Percentiles rank a stretch among this genome's conserved stretches.
These are phyloP conservation scores for Sclerotinia sclerotiorum DNA, from an alignment of 2,329 filamentous ascomycete genomes.

Conservation along the genomic window DNA sequence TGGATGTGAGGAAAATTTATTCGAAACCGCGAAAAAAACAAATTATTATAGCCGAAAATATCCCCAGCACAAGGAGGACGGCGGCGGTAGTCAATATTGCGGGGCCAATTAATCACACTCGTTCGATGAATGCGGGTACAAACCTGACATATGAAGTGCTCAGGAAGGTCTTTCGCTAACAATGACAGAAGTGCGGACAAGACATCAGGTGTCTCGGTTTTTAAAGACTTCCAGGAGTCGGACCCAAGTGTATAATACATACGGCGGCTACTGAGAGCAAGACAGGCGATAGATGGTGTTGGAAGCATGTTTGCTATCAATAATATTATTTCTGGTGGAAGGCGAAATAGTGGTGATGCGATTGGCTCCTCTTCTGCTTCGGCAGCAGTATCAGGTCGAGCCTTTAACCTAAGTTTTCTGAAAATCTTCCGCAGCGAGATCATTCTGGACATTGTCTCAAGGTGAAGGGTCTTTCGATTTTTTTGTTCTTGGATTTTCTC, in stretches of 20 bases:
- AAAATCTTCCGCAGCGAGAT: background rate
- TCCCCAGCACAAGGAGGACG: background rate
- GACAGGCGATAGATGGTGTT: background rate
- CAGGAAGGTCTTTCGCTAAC: conserved; percentile 21
- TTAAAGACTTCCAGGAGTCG: background rate
- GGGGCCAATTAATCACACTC: background rate
- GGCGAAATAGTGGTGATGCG: background rate
- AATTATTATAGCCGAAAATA: background rate
- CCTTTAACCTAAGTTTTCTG: background rate
- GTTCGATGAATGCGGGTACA: background rate
- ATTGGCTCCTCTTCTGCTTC: background rate
- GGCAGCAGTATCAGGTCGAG: background rate
- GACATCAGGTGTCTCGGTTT: background rate
- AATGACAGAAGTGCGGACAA: background rate
- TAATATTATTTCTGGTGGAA: conserved; percentile 22
- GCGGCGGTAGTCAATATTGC: background rate
- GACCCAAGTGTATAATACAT: background rate
- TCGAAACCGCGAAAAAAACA: background rate
- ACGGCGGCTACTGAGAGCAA: conserved; percentile 5
- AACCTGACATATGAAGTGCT: conserved; percentile 11
- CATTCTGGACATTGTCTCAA: background rate
- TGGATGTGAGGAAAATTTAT: conserved; percentile 9
- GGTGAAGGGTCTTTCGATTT: background rate
- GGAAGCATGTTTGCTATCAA: conserved; percentile 22
- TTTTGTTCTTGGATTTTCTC: background rate